phyloP scores from a whole-genome alignment of 2,329 filamentous ascomycete species.

The Gnomoniopsis smithogilvyi region DNA sequence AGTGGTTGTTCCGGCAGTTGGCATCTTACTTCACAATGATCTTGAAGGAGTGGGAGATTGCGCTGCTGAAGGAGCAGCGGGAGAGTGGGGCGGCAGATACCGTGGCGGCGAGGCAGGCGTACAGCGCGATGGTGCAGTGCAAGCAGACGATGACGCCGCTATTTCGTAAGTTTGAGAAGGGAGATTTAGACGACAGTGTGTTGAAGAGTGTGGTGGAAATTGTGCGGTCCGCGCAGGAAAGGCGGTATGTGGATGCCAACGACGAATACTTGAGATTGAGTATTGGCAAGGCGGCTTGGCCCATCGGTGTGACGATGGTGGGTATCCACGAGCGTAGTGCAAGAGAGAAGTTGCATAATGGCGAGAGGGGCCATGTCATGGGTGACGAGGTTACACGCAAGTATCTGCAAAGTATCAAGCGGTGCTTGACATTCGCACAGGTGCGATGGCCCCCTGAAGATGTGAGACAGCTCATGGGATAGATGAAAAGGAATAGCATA shows the following conservation, averaged over 20 bases:
- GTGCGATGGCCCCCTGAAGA: constrained; percentile 94
- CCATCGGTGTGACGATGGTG: constrained; percentile 99
- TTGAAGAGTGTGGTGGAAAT: constrained; percentile 86
- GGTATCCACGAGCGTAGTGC: constrained; percentile 97
- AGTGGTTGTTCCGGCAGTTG: constrained; percentile 80
- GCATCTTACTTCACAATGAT: constrained; percentile 96
- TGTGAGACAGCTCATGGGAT: constrained; percentile 92
- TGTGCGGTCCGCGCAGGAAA: constrained; percentile 82
- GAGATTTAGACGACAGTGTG: constrained; percentile 73
- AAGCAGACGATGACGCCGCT: constrained; percentile 84
- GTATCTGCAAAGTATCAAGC: constrained; percentile 95
- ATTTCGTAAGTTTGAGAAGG: constrained; percentile 84
- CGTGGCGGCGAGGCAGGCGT: constrained; percentile 76
- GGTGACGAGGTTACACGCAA: constrained; percentile 94
- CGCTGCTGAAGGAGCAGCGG: constrained; percentile 64
- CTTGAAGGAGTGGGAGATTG: constrained; percentile 80
- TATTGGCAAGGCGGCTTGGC: constrained; percentile 97
- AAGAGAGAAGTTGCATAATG: constrained; percentile 89
- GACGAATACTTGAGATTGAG: constrained; percentile 89
- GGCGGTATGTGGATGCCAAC: constrained; percentile 93
- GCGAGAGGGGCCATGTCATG: constrained; percentile 89
- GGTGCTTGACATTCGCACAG: constrained; percentile 94
- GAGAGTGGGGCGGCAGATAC: constrained; percentile 48
- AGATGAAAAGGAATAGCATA: constrained; percentile 11
- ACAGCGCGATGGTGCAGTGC: constrained; percentile 81